Base-by-base conservation (phyloP, 2,329 filamentous ascomycete species). In the Thielaviopsis ethacetica region DNA sequence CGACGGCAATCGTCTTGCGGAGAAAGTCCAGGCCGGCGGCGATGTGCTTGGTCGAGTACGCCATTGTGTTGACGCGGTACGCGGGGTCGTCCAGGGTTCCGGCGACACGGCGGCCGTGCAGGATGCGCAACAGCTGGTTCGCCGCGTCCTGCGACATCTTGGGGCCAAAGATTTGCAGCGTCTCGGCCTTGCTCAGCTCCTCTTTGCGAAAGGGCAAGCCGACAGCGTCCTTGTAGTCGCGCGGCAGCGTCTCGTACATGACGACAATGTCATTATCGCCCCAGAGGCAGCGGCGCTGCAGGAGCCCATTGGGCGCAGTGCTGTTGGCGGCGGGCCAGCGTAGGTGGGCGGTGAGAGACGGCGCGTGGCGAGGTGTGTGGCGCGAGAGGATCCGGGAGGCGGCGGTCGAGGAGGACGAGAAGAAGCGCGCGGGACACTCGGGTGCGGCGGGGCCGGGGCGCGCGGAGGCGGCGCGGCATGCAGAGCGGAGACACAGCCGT, bases 61-160 rank as follows among this genome's bases (percentile, higher is more conserved):
- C 65, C 1, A 68, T 68, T 27, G 79, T 81, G 63, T 80, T 75
- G 26, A 69, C 63, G 41, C 69, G 69, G 54, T 79, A 73, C 4
- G 69, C 71, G 2, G 81, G 81, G 65, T 85, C 82, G 12, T 81
- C 75, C 50, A 85, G 71, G 2, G 81, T 83, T 38, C 82, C 82
- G 7, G 82, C 80, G 22, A 85, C 80, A 49, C 82, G 74, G 41
- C 81, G 76, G 9, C 82, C 82, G 65, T 85, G 82, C 13, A 84
- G 68, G 55, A 84, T 78, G 57, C 73, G 72, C 55, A 85, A 68
- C 51, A 84, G 67, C 52, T 69, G 70, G 65, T 84, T 84, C 21
- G 76, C 82, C 5, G 67, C 65, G 3, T 65, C 63, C 0, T 71
- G 66, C 61, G 71, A 68, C 53, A 82, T 70, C 13, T 70, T 69